These are phyloP conservation scores for Termitomyces sp. DNA, from an alignment of 768 basidiomycete genomes.

Conservation along the genomic window DNA sequence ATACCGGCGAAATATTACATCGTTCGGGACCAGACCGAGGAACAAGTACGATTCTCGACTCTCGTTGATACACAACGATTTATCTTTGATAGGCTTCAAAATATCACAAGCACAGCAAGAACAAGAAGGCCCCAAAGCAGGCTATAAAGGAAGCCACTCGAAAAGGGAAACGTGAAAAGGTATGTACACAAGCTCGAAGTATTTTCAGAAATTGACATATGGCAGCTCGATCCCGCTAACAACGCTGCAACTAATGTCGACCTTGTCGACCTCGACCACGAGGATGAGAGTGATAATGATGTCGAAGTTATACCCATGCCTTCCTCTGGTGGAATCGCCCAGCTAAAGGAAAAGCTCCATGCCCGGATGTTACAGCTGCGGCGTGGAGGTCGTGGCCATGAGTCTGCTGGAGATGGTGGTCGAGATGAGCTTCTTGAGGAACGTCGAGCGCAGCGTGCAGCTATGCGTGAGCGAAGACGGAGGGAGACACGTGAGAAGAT, in stretches of 20 bases:
- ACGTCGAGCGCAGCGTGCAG: slow-evolving; percentile 67
- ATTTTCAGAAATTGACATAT: not conserved
- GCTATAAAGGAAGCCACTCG: slow-evolving; percentile 84
- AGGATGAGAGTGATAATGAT: slow-evolving; percentile 29
- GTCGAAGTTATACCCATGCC: slow-evolving; percentile 59
- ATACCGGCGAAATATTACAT: slow-evolving; percentile 92
- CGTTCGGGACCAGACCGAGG: slow-evolving; percentile 57
- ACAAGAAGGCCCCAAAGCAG: slow-evolving; percentile 77
- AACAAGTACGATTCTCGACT: slow-evolving; percentile 44
- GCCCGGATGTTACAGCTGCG: slow-evolving; percentile 70
- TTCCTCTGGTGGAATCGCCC: slow-evolving; percentile 51
- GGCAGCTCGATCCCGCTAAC: slow-evolving; percentile 88
- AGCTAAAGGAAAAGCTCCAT: slow-evolving; percentile 70
- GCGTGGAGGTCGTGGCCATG: slow-evolving; percentile 27
- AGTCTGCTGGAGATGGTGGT: slow-evolving; percentile 33
- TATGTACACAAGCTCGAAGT: slow-evolving; percentile 20
- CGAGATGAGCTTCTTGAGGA: slow-evolving; percentile 84
- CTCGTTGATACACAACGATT: not conserved
- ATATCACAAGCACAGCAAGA: slow-evolving; percentile 87
- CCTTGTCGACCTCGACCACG: slow-evolving; percentile 35
- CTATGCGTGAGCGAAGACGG: slow-evolving; percentile 79
- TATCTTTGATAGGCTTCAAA: slow-evolving; percentile 40
- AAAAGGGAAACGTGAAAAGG: slow-evolving; percentile 87
- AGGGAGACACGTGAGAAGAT: slow-evolving; percentile 86
- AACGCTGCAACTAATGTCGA: slow-evolving; percentile 38